Conservation (phyloP, 169 alveolate species). For the Plasmodium relictum region DNA sequence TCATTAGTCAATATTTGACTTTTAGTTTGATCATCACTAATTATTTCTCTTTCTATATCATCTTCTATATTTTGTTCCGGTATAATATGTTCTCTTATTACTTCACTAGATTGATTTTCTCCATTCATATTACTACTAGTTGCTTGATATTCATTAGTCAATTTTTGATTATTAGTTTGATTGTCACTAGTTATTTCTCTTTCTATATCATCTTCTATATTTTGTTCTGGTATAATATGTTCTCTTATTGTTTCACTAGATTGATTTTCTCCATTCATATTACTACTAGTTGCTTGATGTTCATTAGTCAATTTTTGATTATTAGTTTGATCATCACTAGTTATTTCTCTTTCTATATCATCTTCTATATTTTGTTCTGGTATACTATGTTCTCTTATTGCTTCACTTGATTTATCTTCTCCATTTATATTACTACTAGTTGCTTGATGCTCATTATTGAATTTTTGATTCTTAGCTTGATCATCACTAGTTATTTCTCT, state of each 20-base stretch:
- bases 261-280: no score
- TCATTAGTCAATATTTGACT: background rate
- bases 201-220: background rate
- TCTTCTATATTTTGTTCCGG: background rate
- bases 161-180: no score
- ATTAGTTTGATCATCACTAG: no score
- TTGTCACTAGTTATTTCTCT: no score
- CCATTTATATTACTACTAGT: constrained; percentile 3
- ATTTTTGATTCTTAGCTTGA: no score
- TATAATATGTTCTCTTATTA: background rate
- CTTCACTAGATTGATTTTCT: background rate
- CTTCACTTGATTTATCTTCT: background rate
- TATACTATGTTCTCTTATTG: background rate
- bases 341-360: background rate
- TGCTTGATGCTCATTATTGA: background rate
- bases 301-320: no score
- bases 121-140: constrained; percentile 5
- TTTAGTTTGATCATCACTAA: no score
- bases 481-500: no score
- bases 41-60: background rate
- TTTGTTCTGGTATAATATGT: background rate
- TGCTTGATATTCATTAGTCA: background rate
- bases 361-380: background rate
- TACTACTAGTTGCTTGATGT: no score
- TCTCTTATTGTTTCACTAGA: background rate